Conservation (phyloP, 306 rosid genomes). For the Leucaena leucocephala region DNA sequence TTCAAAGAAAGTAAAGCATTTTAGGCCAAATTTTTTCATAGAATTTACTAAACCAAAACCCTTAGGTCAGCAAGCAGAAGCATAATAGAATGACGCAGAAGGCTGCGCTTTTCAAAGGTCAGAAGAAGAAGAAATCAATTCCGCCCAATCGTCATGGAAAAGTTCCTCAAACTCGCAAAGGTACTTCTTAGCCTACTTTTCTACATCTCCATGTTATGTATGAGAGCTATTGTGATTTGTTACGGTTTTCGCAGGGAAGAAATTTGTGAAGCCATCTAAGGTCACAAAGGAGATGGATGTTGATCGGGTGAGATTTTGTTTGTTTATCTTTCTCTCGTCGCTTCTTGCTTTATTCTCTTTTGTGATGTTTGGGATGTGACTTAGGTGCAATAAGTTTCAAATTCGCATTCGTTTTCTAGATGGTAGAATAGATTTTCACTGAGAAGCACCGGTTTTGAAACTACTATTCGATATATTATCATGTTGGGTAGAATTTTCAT, state of each 20-base stretch:
- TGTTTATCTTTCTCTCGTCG: neutral
- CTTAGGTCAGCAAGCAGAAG: slow-evolving; percentile 10
- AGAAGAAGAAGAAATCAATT: slow-evolving; percentile 71
- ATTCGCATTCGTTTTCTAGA: neutral
- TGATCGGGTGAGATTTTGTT: slow-evolving; percentile 65
- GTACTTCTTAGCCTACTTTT: slow-evolving; percentile 21
- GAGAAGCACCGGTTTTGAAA: no score
- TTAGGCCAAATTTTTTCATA: neutral
- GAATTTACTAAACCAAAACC: neutral
- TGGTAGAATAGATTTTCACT: no score
- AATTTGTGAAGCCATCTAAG: slow-evolving; percentile 72
- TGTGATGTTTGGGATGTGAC: slow-evolving; percentile 1
- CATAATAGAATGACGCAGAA: slow-evolving; percentile 71
- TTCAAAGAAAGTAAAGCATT: no score
- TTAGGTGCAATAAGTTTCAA: neutral
- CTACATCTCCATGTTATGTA: neutral
- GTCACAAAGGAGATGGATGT: slow-evolving; percentile 73
- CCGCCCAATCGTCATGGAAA: slow-evolving; percentile 89
- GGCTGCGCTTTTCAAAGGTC: slow-evolving; percentile 70
- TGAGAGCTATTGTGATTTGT: neutral
- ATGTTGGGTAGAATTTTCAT: neutral
- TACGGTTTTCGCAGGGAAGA: slow-evolving; percentile 54
- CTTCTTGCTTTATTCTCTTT: neutral
- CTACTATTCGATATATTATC: no score
- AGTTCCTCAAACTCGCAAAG: slow-evolving; percentile 62